Evolutionary conservation across 129 eudicot species (phyloP).

Genomic region (Helichrysum umbraculigerum): DNA sequence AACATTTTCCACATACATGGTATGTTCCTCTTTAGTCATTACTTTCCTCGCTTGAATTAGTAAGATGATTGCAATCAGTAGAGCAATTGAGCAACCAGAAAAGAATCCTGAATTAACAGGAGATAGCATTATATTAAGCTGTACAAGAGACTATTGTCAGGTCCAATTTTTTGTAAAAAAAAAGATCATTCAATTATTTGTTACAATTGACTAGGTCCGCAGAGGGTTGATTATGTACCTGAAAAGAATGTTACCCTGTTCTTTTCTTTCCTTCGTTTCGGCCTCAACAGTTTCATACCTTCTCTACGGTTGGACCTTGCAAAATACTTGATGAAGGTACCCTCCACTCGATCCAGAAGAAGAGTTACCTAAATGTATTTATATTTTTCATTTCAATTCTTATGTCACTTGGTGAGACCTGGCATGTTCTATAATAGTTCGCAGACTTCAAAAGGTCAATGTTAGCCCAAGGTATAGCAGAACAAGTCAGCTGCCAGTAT

Average conservation of each 20-base stretch:
- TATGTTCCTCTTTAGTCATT: slow-evolving; percentile 42
- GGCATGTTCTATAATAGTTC: neutral
- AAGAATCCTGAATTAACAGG: slow-evolving; percentile 59
- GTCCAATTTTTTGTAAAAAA: neutral
- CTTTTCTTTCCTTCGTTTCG: slow-evolving; percentile 53
- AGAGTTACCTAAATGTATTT: slow-evolving; percentile 44
- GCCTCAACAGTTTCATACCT: slow-evolving; percentile 82
- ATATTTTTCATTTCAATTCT: neutral
- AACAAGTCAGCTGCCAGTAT: slow-evolving; percentile 1
- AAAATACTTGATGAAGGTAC: slow-evolving; percentile 62
- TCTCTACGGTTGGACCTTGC: slow-evolving; percentile 61
- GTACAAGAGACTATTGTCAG: neutral
- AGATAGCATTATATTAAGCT: slow-evolving; percentile 8
- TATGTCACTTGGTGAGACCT: neutral
- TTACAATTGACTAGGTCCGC: slow-evolving; percentile 2
- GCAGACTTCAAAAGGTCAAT: slow-evolving; percentile 4
- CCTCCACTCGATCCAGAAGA: slow-evolving; percentile 67
- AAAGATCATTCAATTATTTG: slow-evolving; percentile 11
- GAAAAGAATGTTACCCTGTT: slow-evolving; percentile 75
- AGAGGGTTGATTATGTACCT: slow-evolving; percentile 42
- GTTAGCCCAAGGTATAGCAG: slow-evolving; percentile 2
- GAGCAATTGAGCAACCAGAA: slow-evolving; percentile 74
- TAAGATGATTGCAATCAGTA: slow-evolving; percentile 58
- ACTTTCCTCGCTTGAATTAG: slow-evolving; percentile 54
- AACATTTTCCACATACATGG: slow-evolving; percentile 55